phyloP scores from a whole-genome alignment of 108 stramenopile species.

The Cyclotella baltica region DNA sequence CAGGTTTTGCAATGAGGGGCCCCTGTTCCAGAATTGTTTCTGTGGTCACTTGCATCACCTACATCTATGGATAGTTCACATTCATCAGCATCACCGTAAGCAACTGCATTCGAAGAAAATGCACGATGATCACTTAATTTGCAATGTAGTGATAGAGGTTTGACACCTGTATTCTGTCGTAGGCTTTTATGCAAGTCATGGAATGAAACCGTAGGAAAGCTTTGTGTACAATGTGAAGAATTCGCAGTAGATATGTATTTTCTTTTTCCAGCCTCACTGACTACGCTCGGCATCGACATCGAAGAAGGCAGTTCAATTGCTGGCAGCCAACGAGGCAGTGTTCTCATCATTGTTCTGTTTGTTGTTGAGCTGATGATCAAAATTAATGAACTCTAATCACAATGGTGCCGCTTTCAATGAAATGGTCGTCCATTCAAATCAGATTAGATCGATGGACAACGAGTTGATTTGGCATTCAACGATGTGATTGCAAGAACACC shows the following conservation, averaged over 20 bases:
- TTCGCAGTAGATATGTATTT: background rate
- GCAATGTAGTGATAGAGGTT: background rate
- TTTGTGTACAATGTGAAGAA: background rate
- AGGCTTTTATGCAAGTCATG: background rate
- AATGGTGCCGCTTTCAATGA: no score
- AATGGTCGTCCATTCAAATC: no score
- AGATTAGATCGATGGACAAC: no score
- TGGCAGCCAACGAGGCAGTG: constrained; percentile 1
- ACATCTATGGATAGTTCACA: no score
- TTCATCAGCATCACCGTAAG: background rate
- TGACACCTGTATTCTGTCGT: background rate
- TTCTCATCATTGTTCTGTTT: background rate
- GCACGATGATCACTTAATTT: background rate
- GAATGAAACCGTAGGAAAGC: background rate
- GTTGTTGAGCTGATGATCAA: background rate
- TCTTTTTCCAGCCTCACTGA: background rate
- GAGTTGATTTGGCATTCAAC: no score
- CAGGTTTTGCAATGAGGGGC: constrained; percentile 16
- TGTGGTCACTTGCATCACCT: background rate
- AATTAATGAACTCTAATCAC: background rate
- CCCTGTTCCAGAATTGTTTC: background rate
- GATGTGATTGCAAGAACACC: no score
- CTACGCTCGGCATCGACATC: background rate
- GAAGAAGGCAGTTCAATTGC: background rate
- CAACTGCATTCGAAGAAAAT: background rate